A percentile compares a stretch with the other conserved stretches of the same genome.
Evolutionary conservation across 345 rosid species (phyloP).

Genomic region (Balakata baccata): DNA sequence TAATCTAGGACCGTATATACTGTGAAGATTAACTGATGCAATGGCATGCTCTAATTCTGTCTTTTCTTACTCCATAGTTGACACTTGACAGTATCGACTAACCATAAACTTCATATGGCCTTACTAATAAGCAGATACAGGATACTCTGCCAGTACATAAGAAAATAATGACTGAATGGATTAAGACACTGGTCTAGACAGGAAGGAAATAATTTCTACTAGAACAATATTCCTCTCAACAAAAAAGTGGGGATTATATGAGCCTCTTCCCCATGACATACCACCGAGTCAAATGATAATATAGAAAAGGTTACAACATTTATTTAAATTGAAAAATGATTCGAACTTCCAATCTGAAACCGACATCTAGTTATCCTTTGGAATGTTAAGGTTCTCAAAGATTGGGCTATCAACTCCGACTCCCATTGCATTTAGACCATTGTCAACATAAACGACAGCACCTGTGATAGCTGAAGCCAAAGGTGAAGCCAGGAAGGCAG

Average conservation of each 20-base stretch:
- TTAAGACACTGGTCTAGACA: neutral
- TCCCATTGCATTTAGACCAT: conserved; percentile 91
- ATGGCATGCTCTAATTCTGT: neutral
- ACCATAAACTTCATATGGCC: no score
- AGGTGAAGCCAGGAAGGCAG: conserved; percentile 86
- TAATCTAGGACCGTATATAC: no score
- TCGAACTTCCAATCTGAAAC: neutral
- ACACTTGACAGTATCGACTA: neutral
- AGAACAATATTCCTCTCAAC: neutral
- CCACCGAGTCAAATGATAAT: neutral
- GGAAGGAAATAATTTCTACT: neutral
- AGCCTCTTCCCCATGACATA: neutral
- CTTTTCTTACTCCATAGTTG: neutral
- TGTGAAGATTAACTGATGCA: no score
- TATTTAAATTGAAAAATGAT: neutral
- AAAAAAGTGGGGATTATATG: neutral
- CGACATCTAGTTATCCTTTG: conserved; percentile 22
- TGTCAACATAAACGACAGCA: conserved; percentile 82
- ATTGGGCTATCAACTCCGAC: conserved; percentile 85
- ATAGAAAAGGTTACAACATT: neutral
- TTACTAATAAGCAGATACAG: neutral
- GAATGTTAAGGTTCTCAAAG: conserved; percentile 63
- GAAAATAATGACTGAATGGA: neutral
- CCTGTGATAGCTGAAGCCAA: conserved; percentile 92
- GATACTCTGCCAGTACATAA: neutral